These are phyloP conservation scores for Colletotrichum sp. DNA, from an alignment of 2,329 filamentous ascomycete genomes.

Conservation along the genomic window DNA sequence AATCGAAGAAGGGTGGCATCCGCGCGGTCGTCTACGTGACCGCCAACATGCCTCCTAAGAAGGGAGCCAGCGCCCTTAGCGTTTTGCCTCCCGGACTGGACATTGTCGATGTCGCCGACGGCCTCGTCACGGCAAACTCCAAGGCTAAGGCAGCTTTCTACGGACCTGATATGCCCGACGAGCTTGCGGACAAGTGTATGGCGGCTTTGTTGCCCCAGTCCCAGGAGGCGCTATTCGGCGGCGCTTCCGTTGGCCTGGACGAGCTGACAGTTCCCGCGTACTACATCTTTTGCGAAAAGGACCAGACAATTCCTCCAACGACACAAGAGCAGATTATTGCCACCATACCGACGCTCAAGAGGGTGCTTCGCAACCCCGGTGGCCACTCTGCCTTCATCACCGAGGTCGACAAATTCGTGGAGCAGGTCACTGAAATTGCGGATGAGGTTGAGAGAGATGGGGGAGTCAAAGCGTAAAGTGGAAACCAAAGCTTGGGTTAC, in stretches of 20 bases:
- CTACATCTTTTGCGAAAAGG: slow-evolving; percentile 7
- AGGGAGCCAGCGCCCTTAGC: background rate
- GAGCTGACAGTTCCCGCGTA: background rate
- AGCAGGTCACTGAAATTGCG: background rate
- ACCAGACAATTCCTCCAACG: background rate
- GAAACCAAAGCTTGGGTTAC: background rate
- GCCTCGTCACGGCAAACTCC: background rate
- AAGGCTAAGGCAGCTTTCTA: slow-evolving; percentile 4
- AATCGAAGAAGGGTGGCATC: background rate
- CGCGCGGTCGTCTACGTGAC: background rate
- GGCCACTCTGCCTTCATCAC: slow-evolving; percentile 3
- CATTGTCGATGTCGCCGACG: background rate
- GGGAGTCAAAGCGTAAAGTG: background rate
- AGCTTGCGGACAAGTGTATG: background rate
- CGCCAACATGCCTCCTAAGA: background rate
- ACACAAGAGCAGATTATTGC: background rate
- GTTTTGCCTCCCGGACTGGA: background rate
- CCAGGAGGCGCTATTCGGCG: background rate
- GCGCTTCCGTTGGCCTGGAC: background rate
- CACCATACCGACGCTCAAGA: background rate
- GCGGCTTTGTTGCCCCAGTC: background rate
- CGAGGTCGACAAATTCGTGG: background rate
- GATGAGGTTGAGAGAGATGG: background rate
- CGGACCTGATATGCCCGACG: slow-evolving; percentile 1
- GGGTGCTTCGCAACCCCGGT: background rate